Base-by-base conservation (phyloP, 2,329 filamentous ascomycete genomes). In the Aspergillus flavus region DNA sequence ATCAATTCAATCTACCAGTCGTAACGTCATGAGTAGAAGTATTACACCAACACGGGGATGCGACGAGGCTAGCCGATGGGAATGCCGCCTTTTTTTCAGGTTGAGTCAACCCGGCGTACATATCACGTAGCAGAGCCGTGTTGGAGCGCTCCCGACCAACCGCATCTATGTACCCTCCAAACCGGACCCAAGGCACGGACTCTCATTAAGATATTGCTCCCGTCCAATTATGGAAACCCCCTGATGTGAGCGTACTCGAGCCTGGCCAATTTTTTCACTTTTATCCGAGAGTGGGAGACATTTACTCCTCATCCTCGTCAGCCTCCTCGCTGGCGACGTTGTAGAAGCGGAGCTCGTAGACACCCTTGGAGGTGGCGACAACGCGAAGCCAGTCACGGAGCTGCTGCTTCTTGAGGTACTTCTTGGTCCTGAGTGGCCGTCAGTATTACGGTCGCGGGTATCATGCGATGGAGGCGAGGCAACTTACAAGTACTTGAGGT, bases 321-420 rank as follows among this genome's bases (percentile, higher is more conserved):
- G 88, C 94, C 82, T 94, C 94, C 82, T 99, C 95, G 84, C 96
- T 95, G 79, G 97, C 94, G 80, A 99, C 94, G 88, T 99, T 99
- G 93, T 96, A 99, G 94, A 99, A 99, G 87, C 96, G 94, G 84
- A 99, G 91, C 88, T 97, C 94, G 87, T 99, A 99, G 72, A 97
- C 94, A 81, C 95, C 94, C 87, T 94, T 94, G 82, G 91, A 93
- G 81, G 94, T 98, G 75, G 93, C 96, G 79, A 99, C 95, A 76
- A 99, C 94, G 78, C 95, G 94, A 80, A 99, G 92, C 95, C 95
- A 99, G 88, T 99, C 95, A 86, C 95, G 93, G 82, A 99, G 92
- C 89, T 98, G 94, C 88, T 97, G 93, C 92, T 99, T 99, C 93
- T 99, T 99, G 84, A 99, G 91, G 91, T 97, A 99, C 89, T 99